phyloP scores from a whole-genome alignment of 2,329 filamentous ascomycete genomes.

The Aspergillus sclerotialis region DNA sequence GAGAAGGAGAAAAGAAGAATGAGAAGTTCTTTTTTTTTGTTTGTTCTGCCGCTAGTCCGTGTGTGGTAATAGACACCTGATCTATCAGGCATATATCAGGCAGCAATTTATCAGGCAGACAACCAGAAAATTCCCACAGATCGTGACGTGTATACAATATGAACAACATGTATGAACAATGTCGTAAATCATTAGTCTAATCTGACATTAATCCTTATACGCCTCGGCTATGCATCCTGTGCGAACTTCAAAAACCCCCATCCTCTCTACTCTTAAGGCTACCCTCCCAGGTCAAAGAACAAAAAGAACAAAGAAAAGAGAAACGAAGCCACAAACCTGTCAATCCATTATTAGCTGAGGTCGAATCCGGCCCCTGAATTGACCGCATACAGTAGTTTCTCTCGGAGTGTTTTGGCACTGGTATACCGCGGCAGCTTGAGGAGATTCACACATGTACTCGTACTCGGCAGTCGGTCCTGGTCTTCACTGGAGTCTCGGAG shows the following conservation, averaged over 20 bases:
- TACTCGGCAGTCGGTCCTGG: conserved; percentile 74
- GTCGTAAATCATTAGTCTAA: too few species aligned
- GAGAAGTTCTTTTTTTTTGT: conserved; percentile 7
- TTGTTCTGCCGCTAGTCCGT: conserved; percentile 1
- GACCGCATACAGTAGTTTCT: conserved; percentile 84
- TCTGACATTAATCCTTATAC: too few species aligned
- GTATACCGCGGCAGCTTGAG: conserved; percentile 83
- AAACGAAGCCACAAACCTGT: not conserved
- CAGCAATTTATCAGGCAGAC: too few species aligned
- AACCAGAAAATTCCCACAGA: too few species aligned
- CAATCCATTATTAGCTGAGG: conserved; percentile 37
- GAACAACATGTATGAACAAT: too few species aligned
- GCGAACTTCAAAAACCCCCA: too few species aligned
- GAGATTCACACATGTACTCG: conserved; percentile 93
- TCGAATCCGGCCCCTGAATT: conserved; percentile 91
- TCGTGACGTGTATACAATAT: too few species aligned
- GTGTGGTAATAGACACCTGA: conserved; percentile 1
- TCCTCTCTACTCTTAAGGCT: too few species aligned
- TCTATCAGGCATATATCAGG: too few species aligned
- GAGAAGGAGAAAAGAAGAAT: conserved; percentile 17
- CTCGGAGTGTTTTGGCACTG: conserved; percentile 56
- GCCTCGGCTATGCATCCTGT: too few species aligned
- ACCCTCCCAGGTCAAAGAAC: too few species aligned
- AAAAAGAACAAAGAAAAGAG: conserved; percentile 2
- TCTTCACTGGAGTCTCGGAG: conserved; percentile 78